Evolutionary conservation across 208 protist genomes (phyloP).

Genomic region (Trichomonas gallinae): DNA sequence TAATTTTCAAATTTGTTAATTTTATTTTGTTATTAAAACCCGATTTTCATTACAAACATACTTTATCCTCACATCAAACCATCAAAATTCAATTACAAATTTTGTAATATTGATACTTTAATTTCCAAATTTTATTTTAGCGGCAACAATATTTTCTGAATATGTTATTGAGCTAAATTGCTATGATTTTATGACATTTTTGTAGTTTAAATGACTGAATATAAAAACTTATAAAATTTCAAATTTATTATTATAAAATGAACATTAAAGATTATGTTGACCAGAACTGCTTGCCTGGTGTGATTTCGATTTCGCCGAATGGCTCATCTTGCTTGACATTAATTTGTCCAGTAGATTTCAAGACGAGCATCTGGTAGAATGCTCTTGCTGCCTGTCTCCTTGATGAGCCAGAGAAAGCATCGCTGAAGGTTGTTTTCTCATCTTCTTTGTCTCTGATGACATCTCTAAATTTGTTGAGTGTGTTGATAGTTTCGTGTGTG

Average conservation of each 20-base stretch:
- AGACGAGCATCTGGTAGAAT: conserved; percentile 7
- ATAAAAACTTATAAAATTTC: no score
- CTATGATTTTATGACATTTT: no score
- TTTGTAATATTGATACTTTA: no score
- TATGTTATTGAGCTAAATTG: no score
- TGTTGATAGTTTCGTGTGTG: background rate
- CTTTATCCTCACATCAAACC: no score
- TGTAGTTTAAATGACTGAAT: no score
- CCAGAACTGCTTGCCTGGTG: background rate
- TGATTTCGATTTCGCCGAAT: background rate
- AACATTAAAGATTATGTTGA: background rate
- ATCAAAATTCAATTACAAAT: no score
- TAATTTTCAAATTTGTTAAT: no score
- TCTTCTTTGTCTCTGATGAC: background rate
- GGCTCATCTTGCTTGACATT: background rate
- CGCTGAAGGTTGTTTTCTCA: background rate
- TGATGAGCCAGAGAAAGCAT: background rate
- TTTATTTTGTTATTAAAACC: no score
- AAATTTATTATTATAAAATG: background rate
- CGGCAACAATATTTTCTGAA: no score
- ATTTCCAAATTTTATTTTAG: no score
- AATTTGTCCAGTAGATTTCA: background rate
- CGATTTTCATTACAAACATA: no score
- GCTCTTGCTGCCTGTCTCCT: background rate
- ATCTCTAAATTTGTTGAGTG: background rate